Conservation (phyloP, 768 basidiomycete genomes). For the Lyophyllum atratum region DNA sequence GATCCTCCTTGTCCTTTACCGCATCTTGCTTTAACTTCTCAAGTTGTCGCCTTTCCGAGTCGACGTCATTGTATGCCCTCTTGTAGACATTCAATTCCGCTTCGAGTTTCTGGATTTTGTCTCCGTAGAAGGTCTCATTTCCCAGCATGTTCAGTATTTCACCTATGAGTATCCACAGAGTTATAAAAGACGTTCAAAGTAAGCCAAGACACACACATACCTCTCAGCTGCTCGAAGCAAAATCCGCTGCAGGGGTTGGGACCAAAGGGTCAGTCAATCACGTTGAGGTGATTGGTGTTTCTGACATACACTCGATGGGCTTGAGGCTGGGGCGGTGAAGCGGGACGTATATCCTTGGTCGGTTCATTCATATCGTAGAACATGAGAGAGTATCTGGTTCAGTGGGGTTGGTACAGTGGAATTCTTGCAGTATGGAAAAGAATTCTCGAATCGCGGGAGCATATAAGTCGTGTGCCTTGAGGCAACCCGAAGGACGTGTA, state of each 20-base stretch:
- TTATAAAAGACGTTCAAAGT: background rate
- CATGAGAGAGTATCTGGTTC: constrained; percentile 6
- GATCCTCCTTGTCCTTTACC: constrained; percentile 37
- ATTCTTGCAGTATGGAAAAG: background rate
- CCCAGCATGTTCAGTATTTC: constrained; percentile 39
- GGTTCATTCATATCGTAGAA: constrained; percentile 17
- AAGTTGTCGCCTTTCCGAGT: constrained; percentile 34
- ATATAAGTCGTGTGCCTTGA: constrained; percentile 11
- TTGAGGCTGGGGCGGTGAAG: constrained; percentile 12
- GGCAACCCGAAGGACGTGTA: background rate
- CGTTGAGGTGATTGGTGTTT: background rate
- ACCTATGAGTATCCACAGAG: constrained; percentile 24
- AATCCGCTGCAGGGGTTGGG: constrained; percentile 17
- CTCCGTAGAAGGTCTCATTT: constrained; percentile 29
- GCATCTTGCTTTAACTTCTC: constrained; percentile 35
- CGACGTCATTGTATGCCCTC: constrained; percentile 39
- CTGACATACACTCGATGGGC: constrained; percentile 19
- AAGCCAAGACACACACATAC: constrained; percentile 19
- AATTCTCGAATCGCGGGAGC: background rate
- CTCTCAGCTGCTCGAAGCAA: constrained; percentile 39
- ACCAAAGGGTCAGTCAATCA: background rate
- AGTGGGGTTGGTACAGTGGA: background rate
- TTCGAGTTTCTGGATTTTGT: constrained; percentile 37
- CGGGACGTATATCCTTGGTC: constrained; percentile 5
- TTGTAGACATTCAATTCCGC: constrained; percentile 45